These are phyloP conservation scores for Agrocybe chaxingu DNA, from an alignment of 768 basidiomycete species.

Conservation along the genomic window DNA sequence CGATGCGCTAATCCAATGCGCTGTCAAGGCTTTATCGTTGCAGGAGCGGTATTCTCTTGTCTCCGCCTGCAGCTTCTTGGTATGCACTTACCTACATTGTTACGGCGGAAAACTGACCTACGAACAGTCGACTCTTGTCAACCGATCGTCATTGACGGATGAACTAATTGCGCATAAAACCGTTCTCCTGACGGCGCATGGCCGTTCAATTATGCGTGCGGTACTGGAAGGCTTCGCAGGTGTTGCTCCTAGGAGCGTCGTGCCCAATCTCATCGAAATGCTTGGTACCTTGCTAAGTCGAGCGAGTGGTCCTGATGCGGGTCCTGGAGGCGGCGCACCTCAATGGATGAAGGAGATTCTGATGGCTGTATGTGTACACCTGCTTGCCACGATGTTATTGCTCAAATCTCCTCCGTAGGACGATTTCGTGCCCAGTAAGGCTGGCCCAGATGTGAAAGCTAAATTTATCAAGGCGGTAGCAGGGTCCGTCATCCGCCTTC, in stretches of 20 bases:
- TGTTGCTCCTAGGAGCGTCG: slow-evolving; percentile 77
- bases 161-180: slow-evolving; percentile 51
- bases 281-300: slow-evolving; percentile 65
- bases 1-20: slow-evolving; percentile 67
- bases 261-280: slow-evolving; percentile 82
- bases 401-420: slow-evolving; percentile 37
- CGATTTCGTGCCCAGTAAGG: slow-evolving; percentile 72
- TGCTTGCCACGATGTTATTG: background rate
- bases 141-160: slow-evolving; percentile 61
- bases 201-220: slow-evolving; percentile 68
- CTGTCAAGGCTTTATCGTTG: slow-evolving; percentile 60
- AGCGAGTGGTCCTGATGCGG: slow-evolving; percentile 27
- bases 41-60: slow-evolving; percentile 87
- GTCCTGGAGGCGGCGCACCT: slow-evolving; percentile 32
- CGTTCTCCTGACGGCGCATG: slow-evolving; percentile 44
- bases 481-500: slow-evolving; percentile 40
- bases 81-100: slow-evolving; percentile 31
- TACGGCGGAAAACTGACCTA: background rate
- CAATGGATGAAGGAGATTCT: slow-evolving; percentile 75
- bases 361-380: slow-evolving; percentile 46
- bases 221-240: slow-evolving; percentile 80
- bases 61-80: slow-evolving; percentile 79
- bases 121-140: slow-evolving; percentile 59
- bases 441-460: slow-evolving; percentile 71
- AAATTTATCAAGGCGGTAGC: slow-evolving; percentile 71